Evolutionary conservation across 1,284 basidiomycete species (phyloP).

Genomic region (Polyporus tsugae): DNA sequence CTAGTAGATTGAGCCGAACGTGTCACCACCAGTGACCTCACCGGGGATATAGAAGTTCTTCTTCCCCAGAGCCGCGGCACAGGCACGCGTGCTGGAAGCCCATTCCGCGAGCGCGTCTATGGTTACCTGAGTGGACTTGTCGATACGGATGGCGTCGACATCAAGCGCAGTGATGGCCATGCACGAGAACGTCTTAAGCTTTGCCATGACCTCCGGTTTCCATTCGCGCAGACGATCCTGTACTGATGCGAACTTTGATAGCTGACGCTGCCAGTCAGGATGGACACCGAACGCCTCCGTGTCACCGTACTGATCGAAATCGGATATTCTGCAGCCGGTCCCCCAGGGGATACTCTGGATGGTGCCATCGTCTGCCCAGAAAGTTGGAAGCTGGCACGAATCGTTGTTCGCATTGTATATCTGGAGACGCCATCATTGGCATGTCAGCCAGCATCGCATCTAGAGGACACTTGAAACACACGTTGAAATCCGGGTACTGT

Average conservation of each 20-base stretch:
- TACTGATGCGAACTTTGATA: conserved; percentile 93
- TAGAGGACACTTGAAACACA: conserved; percentile 39
- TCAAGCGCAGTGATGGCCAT: conserved; percentile 88
- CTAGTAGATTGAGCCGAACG: conserved; percentile 88
- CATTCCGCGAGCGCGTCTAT: conserved; percentile 82
- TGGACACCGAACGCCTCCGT: conserved; percentile 97
- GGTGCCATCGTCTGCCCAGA: conserved; percentile 81
- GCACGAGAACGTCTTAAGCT: conserved; percentile 82
- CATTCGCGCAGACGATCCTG: conserved; percentile 94
- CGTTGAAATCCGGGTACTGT: conserved; percentile 84
- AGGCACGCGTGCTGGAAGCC: conserved; percentile 76
- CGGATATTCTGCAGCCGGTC: conserved; percentile 79
- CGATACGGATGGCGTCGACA: conserved; percentile 92
- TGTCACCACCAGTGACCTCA: conserved; percentile 94
- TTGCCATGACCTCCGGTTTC: conserved; percentile 78
- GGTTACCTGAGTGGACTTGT: conserved; percentile 92
- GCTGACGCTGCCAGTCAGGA: conserved; percentile 92
- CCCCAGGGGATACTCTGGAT: conserved; percentile 60
- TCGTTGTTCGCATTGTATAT: conserved; percentile 72
- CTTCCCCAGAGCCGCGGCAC: conserved; percentile 78
- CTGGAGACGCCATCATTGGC: conserved; percentile 44
- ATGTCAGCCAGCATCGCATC: neutral
- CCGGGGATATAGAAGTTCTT: conserved; percentile 90
- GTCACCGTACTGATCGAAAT: conserved; percentile 94
- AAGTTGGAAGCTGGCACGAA: conserved; percentile 78